phyloP scores from a whole-genome alignment of 2,329 filamentous ascomycete species.

The Trichoderma asperellum region DNA sequence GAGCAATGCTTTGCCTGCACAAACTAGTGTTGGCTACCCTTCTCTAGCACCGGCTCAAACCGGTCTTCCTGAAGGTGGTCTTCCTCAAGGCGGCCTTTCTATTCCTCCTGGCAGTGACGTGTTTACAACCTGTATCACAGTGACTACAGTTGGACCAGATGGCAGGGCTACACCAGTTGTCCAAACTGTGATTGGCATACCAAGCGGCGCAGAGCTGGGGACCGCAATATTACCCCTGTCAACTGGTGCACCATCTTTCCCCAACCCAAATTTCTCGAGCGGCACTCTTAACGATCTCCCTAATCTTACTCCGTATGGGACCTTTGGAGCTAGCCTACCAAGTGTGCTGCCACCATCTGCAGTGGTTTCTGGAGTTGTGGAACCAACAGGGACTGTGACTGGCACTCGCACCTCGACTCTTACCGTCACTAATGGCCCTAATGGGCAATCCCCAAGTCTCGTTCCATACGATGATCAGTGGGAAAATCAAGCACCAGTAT shows the following conservation, averaged over 20 bases:
- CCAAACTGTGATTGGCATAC: conserved; percentile 40
- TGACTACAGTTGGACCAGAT: conserved; percentile 40
- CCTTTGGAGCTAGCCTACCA: conserved; percentile 17
- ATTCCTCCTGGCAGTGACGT: conserved; percentile 29
- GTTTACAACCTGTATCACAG: conserved; percentile 39
- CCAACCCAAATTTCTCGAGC: conserved; percentile 31
- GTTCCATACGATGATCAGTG: conserved; percentile 30
- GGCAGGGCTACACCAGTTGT: conserved; percentile 40
- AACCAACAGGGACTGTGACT: conserved; percentile 32
- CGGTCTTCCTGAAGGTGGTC: conserved; percentile 33
- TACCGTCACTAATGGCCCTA: conserved; percentile 35
- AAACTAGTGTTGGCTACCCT: conserved; percentile 31
- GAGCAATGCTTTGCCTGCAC: conserved; percentile 27
- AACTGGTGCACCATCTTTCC: conserved; percentile 31
- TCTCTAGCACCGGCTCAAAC: conserved; percentile 32
- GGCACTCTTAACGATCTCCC: conserved; percentile 30
- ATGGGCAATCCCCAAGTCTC: conserved; percentile 26
- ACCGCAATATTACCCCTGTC: conserved; percentile 30
- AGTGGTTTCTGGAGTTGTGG: conserved; percentile 33
- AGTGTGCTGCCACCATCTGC: conserved; percentile 29
- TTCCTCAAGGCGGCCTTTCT: conserved; percentile 33
- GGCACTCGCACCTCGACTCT: conserved; percentile 35
- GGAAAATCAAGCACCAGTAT: conserved; percentile 30
- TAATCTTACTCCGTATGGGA: conserved; percentile 37
- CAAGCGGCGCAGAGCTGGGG: conserved; percentile 32